phyloP scores from a whole-genome alignment of 148 eudicot species.

The Chenopodium quinoa region DNA sequence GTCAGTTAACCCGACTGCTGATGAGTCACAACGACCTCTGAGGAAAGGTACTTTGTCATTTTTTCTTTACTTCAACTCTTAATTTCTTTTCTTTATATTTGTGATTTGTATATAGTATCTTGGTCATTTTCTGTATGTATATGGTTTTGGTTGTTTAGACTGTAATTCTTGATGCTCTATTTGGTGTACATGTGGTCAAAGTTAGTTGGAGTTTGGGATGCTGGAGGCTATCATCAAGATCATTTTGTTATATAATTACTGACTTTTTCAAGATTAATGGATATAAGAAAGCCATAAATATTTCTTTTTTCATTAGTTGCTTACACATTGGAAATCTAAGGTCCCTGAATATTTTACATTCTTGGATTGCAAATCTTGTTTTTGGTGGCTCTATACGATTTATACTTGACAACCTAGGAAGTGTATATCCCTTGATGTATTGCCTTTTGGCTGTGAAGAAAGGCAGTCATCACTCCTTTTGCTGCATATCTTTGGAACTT shows the following conservation, averaged over 20 bases:
- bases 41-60: constrained; percentile 54
- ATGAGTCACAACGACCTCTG: constrained; percentile 44
- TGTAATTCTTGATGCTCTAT: background rate
- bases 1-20: constrained; percentile 39
- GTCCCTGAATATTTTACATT: background rate
- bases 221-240: background rate
- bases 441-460: background rate
- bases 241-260: background rate
- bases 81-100: background rate
- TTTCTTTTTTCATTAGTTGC: background rate
- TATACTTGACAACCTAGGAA: background rate
- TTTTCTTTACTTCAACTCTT: background rate
- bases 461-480: background rate
- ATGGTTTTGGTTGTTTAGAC: background rate
- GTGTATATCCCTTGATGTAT: background rate
- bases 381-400: background rate
- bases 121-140: background rate
- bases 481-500: background rate
- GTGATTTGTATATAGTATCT: background rate
- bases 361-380: background rate
- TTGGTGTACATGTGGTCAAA: background rate
- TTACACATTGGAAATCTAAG: background rate
- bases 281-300: background rate
- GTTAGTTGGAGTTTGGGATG: background rate
- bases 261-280: background rate